phyloP scores from a whole-genome alignment of 257 asterid species.

The Phtheirospermum japonicum region DNA sequence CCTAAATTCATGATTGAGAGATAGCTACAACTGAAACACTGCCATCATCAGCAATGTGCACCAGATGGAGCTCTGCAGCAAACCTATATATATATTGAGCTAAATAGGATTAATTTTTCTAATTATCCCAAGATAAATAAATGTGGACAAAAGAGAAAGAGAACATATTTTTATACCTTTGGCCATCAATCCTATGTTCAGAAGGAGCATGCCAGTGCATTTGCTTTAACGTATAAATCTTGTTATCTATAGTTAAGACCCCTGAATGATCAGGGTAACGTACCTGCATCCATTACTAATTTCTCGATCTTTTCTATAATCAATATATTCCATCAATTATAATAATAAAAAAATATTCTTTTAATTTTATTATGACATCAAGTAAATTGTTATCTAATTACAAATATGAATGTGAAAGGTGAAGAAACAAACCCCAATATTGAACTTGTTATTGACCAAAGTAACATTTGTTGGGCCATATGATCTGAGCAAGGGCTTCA shows the following conservation, averaged over 20 bases:
- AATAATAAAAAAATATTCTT: too few species aligned
- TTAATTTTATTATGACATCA: too few species aligned
- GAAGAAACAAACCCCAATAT: slow-evolving; percentile 64
- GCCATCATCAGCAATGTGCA: slow-evolving; percentile 57
- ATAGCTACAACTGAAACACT: slow-evolving; percentile 50
- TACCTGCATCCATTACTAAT: slow-evolving; percentile 61
- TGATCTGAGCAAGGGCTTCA: slow-evolving; percentile 56
- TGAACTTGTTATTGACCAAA: slow-evolving; percentile 69
- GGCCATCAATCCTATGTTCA: slow-evolving; percentile 69
- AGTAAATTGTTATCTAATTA: too few species aligned
- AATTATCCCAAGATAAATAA: too few species aligned
- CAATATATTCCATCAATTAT: too few species aligned
- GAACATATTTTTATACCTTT: too few species aligned
- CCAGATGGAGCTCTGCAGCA: slow-evolving; percentile 82
- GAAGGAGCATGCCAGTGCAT: slow-evolving; percentile 96
- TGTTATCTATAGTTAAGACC: slow-evolving; percentile 43
- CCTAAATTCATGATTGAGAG: too few species aligned
- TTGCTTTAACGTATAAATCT: slow-evolving; percentile 54
- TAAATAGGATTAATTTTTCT: too few species aligned
- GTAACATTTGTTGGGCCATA: slow-evolving; percentile 57
- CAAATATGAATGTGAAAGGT: too few species aligned
- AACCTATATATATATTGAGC: slow-evolving; percentile 31
- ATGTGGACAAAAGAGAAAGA: too few species aligned
- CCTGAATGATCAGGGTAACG: slow-evolving; percentile 65
- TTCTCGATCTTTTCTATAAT: too few species aligned